phyloP scores from a whole-genome alignment of 768 basidiomycete species.

The Trametes cubensis region DNA sequence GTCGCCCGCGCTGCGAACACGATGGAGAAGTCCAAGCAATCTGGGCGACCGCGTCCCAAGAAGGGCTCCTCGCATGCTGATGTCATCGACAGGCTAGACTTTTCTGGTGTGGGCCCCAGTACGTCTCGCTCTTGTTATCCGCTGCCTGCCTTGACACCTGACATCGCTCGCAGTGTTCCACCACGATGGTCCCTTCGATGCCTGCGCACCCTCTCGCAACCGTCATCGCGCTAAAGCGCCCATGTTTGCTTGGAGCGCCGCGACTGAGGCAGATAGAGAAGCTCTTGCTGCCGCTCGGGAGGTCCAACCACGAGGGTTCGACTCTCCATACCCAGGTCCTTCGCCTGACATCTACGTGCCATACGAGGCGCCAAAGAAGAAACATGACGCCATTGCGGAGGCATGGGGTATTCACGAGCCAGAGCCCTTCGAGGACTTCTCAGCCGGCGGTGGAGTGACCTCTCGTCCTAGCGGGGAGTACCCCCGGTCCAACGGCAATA shows the following conservation, averaged over 20 bases:
- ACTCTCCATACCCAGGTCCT: slow-evolving; percentile 53
- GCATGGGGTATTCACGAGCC: slow-evolving; percentile 94
- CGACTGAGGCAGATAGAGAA: slow-evolving; percentile 44
- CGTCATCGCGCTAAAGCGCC: slow-evolving; percentile 77
- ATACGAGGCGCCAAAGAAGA: slow-evolving; percentile 74
- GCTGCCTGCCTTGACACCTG: slow-evolving; percentile 4
- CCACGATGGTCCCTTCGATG: slow-evolving; percentile 91
- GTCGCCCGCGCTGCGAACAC: slow-evolving; percentile 41
- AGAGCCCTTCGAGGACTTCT: slow-evolving; percentile 89
- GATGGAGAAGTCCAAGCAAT: slow-evolving; percentile 50
- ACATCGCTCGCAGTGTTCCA: slow-evolving; percentile 70
- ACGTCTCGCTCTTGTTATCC: slow-evolving; percentile 37
- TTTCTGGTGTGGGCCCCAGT: slow-evolving; percentile 84
- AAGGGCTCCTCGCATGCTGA: slow-evolving; percentile 85
- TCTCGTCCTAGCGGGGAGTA: slow-evolving; percentile 39
- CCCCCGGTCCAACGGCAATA: slow-evolving; percentile 55
- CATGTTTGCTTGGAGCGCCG: slow-evolving; percentile 72
- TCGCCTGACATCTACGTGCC: slow-evolving; percentile 42
- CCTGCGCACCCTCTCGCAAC: slow-evolving; percentile 89
- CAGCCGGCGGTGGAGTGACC: slow-evolving; percentile 68
- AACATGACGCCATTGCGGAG: slow-evolving; percentile 86
- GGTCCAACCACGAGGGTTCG: slow-evolving; percentile 29
- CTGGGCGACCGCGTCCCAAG: slow-evolving; percentile 50
- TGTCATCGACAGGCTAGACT: slow-evolving; percentile 88
- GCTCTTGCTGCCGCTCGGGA: slow-evolving; percentile 36